Base-by-base conservation (phyloP, 768 basidiomycete species). In the Austroboletus festivus region DNA sequence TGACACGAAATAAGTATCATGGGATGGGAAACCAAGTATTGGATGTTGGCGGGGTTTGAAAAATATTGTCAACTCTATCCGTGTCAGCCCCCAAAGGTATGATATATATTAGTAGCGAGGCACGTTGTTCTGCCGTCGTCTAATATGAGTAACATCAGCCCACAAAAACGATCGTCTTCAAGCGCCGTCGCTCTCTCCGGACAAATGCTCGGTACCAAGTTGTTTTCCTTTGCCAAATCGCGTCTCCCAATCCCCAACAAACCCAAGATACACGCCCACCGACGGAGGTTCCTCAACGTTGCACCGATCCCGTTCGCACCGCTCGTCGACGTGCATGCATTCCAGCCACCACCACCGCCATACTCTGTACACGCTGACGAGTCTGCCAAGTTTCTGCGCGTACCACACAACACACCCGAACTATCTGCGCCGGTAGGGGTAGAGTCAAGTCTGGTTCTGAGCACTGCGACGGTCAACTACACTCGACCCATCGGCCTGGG, bases 351-450 rank as follows among this genome's bases (percentile, higher is more conserved):
- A 1, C 57, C 57, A 15, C 63, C 60, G 0, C 53, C 62, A 0
- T 65, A 62, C 51, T 49, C 60, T 23, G 51, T 37, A 4, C 45
- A 20, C 18, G 44, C 49, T 2, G 43, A 52, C 39, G 52, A 53
- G 20, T n/a, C 55, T 5, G 30, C 43, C 34, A 48, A 45, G 6
- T 42, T 43, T 35, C 55, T 57, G 6, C 52, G 28, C 10, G 65
- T 65, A 0, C 64, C 66, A 2, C 52, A 65, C 52, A 65, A 68
- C 47, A 68, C 58, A 6, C 64, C 63, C 3, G 57, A 53, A 20
- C 24, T n/a, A 4, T 28, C 50, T 0, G 10, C 33, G 7, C 2
- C 38, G 19, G 19, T 18, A 16, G 31, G 28, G 30, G 22, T 2
- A 15, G 44, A 21, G 22, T 13, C 28, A 8, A 10, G 21, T 16